phyloP scores from a whole-genome alignment of 169 alveolate genomes.

The Eimeria acervulina region DNA sequence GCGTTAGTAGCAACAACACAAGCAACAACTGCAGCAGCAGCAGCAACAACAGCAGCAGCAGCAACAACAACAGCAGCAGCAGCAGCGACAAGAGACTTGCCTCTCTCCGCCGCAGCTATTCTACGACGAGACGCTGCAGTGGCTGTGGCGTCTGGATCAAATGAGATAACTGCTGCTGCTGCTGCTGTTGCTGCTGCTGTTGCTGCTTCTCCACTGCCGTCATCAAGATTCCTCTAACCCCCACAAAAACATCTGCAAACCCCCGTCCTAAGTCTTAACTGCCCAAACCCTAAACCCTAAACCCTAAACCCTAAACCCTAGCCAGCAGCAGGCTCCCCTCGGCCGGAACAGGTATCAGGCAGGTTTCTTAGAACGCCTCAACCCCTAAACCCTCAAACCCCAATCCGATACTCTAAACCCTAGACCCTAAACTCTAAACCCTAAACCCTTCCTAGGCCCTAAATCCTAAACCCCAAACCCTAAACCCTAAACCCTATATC shows the following conservation, averaged over 20 bases:
- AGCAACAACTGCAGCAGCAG: neutral
- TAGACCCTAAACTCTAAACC: too few relatives aligned
- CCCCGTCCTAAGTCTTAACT: neutral
- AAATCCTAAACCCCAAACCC: neutral
- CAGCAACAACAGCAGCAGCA: neutral
- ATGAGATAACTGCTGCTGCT: neutral
- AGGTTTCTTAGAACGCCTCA: too few relatives aligned
- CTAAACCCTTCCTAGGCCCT: too few relatives aligned
- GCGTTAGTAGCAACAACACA: neutral
- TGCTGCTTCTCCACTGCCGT: neutral
- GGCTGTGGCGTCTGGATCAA: conserved; percentile 16
- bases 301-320: neutral
- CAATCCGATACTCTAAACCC: too few relatives aligned
- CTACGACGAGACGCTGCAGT: conserved; percentile 19
- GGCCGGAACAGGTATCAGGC: too few relatives aligned
- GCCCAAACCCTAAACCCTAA: conserved; percentile 13
- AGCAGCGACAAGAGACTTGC: neutral
- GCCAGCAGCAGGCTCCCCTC: too few relatives aligned
- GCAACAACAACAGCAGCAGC: conserved; percentile 1
- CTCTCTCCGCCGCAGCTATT: neutral
- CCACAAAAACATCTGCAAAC: neutral
- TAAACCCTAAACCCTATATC: conserved; percentile 22
- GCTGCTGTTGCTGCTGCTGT: neutral
- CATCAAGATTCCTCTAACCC: neutral
- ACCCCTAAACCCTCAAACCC: too few relatives aligned